A percentile compares a stretch with the other conserved stretches of the same genome.
phyloP scores from a whole-genome alignment of 441 rosid genomes.

The Croton setiger region DNA sequence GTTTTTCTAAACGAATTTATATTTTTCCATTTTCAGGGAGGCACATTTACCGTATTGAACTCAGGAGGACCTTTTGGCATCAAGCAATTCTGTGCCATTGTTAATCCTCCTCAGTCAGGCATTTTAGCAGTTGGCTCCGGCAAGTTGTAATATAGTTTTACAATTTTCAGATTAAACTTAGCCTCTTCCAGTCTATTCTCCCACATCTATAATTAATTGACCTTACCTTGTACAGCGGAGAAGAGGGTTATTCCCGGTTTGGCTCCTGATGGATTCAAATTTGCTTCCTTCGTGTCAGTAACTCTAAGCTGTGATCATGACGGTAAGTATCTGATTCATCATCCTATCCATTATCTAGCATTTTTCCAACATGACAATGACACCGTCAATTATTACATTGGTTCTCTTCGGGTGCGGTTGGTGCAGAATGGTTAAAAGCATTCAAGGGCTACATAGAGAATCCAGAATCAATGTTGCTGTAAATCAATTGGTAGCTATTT shows the following conservation, averaged over 20 bases:
- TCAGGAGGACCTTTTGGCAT: constrained; percentile 96
- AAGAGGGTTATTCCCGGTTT: constrained; percentile 80
- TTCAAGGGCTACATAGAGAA: constrained; percentile 90
- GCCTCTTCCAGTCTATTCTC: neutral
- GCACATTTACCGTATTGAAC: constrained; percentile 92
- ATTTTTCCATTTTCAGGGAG: constrained; percentile 61
- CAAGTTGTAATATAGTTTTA: constrained; percentile 25
- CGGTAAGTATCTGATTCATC: constrained; percentile 36
- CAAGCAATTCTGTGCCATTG: constrained; percentile 89
- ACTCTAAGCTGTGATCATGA: constrained; percentile 94
- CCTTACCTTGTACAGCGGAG: constrained; percentile 56
- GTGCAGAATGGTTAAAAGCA: constrained; percentile 97
- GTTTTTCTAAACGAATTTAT: neutral
- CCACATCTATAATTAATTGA: constrained; percentile 3
- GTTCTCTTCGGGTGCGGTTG: constrained; percentile 62
- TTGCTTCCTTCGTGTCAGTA: constrained; percentile 78
- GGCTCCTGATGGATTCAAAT: constrained; percentile 55
- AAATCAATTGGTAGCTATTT: constrained; percentile 19
- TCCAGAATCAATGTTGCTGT: constrained; percentile 93
- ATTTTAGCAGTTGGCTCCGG: constrained; percentile 95
- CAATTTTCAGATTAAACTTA: neutral
- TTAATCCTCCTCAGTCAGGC: constrained; percentile 96
- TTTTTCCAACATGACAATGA: too few species aligned
- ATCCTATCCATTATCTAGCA: too few species aligned
- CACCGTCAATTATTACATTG: constrained; percentile 15